phyloP scores from a whole-genome alignment of 2,329 filamentous ascomycete species.

The Beauveria sp. region DNA sequence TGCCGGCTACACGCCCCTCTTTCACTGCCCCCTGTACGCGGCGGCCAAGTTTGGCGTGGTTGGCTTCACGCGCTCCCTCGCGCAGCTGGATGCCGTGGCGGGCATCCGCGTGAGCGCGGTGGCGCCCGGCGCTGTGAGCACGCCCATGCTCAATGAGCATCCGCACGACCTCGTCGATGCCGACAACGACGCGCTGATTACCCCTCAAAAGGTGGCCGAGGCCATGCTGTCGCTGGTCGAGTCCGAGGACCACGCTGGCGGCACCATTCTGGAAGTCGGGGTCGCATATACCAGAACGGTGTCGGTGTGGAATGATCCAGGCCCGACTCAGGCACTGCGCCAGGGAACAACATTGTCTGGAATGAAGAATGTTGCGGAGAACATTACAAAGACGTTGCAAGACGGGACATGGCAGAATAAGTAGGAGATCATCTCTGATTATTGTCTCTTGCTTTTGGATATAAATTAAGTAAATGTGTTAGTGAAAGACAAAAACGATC shows the following conservation, averaged over 20 bases:
- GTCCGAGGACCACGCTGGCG: conserved; percentile 26
- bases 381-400: background rate
- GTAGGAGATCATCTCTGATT: background rate
- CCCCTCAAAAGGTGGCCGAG: conserved; percentile 33
- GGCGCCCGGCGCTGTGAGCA: conserved; percentile 36
- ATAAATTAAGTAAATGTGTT: too few species aligned
- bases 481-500: background rate
- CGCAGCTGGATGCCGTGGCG: conserved; percentile 23
- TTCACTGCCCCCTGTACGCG: conserved; percentile 30
- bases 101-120: conserved; percentile 35
- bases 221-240: conserved; percentile 35
- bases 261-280: conserved; percentile 35
- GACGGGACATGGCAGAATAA: background rate
- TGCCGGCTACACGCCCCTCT: conserved; percentile 27
- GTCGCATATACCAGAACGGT: conserved; percentile 25
- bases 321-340: conserved; percentile 23
- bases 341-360: conserved; percentile 22
- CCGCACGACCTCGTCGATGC: conserved; percentile 30
- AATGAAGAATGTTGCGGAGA: conserved; percentile 10
- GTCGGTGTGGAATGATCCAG: conserved; percentile 29
- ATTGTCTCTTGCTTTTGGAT: too few species aligned
- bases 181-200: conserved; percentile 31
- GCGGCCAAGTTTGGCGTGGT: conserved; percentile 32
- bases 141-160: conserved; percentile 38
- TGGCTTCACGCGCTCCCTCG: conserved; percentile 35